Percentiles rank a stretch among this genome's conserved stretches.
Evolutionary conservation across 1,139 yeast genomes (phyloP).

Genomic region (Pichia norvegensis): DNA sequence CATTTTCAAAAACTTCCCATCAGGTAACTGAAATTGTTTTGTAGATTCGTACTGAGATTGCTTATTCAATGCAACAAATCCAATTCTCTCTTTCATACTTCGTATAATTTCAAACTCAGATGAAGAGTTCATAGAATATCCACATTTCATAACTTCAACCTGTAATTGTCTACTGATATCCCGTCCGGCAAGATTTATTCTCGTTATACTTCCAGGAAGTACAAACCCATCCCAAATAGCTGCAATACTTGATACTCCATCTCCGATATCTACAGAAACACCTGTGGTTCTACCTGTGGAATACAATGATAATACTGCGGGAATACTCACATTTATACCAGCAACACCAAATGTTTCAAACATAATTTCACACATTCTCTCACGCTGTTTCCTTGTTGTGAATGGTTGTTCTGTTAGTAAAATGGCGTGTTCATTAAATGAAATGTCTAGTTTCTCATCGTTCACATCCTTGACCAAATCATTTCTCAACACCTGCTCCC

Average conservation of each 20-base stretch:
- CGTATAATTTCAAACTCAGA: slow-evolving; percentile 81
- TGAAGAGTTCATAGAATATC: slow-evolving; percentile 54
- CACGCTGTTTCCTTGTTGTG: slow-evolving; percentile 67
- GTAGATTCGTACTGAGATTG: neutral
- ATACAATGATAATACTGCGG: slow-evolving; percentile 77
- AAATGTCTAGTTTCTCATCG: slow-evolving; percentile 1
- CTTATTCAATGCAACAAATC: slow-evolving; percentile 36
- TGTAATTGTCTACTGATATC: slow-evolving; percentile 76
- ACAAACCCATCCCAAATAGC: slow-evolving; percentile 90
- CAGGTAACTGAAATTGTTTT: slow-evolving; percentile 58
- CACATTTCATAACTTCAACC: slow-evolving; percentile 53
- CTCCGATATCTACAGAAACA: slow-evolving; percentile 82
- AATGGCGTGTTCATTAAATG: slow-evolving; percentile 70
- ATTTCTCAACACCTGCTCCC: slow-evolving; percentile 26
- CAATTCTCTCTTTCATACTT: slow-evolving; percentile 64
- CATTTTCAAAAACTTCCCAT: slow-evolving; percentile 55
- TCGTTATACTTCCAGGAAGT: slow-evolving; percentile 59
- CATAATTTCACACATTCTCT: slow-evolving; percentile 63
- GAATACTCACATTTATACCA: slow-evolving; percentile 73
- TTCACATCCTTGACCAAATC: slow-evolving; percentile 16
- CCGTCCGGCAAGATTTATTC: slow-evolving; percentile 81
- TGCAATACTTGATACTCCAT: slow-evolving; percentile 82
- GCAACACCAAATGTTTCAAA: slow-evolving; percentile 87
- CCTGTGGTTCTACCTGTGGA: slow-evolving; percentile 92
- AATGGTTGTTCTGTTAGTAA: slow-evolving; percentile 85